Base-by-base conservation (phyloP, 2,329 filamentous ascomycete species). In the Colletotrichum sojae region DNA sequence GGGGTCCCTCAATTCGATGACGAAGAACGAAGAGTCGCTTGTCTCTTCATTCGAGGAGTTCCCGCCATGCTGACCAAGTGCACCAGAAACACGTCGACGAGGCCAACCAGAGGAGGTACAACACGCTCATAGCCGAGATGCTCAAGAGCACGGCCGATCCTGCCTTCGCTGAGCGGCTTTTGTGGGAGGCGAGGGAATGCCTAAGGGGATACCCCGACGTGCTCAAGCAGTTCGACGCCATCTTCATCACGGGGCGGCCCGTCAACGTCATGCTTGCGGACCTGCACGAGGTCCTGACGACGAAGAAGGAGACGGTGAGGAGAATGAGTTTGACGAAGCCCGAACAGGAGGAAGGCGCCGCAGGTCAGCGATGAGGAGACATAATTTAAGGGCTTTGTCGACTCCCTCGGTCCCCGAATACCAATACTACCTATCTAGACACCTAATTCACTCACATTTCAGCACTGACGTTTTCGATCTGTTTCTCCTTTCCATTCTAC, bases 91-190 rank as follows among this genome's bases (percentile, higher is more conserved):
- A 69, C n/a, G 54, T 69, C 0, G 62, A 66, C 10, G 66, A 69
- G 5, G 43, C 62, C n/a, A 69, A 69, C 1, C 66, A 69, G 36
- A 57, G 66, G 3, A 49, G 66, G 22, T 69, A 69, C 49, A 69
- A 69, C 22, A 69, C 66, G 9, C 25, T 69, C 12, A 69, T 69
- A 12, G 54, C 62, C 4, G 66, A 69, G 36, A 69, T 69, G 66
- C 61, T 69, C 4, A 54, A 66, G 6, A 56, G 46, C 5, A 69
- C 66, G 2, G 36, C 49, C 1, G 66, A 69, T 12, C 61, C 62
- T 2, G 62, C 31, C 8, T 31, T 69, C 15, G 62, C 66, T 10
- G 66, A 69, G 49, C 59, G 66, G 6, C 22, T 69, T 1, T 22
- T 69, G 2, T 69, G 66, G 66, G 66, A 69, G 13, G 66, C 66